Evolutionary conservation across 768 basidiomycete species (phyloP), one percentile per base, ranked within the genome.

Genomic region (Imleria badia): DNA sequence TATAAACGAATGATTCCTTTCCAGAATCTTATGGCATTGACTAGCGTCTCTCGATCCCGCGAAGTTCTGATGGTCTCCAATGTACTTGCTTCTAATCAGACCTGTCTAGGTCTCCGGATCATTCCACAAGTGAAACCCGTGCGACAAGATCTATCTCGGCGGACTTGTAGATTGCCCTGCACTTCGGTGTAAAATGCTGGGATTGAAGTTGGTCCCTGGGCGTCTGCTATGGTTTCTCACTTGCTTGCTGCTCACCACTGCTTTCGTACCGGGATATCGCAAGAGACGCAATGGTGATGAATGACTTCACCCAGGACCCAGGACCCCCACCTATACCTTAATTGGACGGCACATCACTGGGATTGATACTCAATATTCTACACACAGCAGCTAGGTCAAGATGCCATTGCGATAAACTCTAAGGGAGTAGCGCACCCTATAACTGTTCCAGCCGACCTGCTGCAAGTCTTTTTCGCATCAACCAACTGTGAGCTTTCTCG

Each of bases 321-420:
- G n/a, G n/a, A n/a, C n/a, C n/a, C n/a, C n/a, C n/a, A n/a, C n/a
- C n/a, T n/a, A n/a, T n/a, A n/a, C 26, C 26, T 26, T 26, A 4
- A 26, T 26, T 6, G 6, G 26, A 26, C 6, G 26, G 23, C 58
- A 60, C 29, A 11, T 54, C 19, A 23, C 23, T 19, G 51, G 57
- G 19, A 44, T 59, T 6, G 43, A 59, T 12, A 17, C 35, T 29
- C 40, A 42, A 30, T 61, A n/a, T 15, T 60, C 6, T 51, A 57
- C 31, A 51, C 54, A 29, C 54, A 45, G 14, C 35, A 56, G n/a
- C 34, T 60, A 3, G 49, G 48, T 20, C 54, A 52, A 22, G 60
- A 61, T 20, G 48, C 61, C 23, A 39, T 61, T 14, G 54, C 60
- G 19, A 47, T 60, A 19, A 61, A 50, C 23, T 61, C 59, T 15